Conservation (phyloP, 768 basidiomycete species). For the Boletales sp. region DNA sequence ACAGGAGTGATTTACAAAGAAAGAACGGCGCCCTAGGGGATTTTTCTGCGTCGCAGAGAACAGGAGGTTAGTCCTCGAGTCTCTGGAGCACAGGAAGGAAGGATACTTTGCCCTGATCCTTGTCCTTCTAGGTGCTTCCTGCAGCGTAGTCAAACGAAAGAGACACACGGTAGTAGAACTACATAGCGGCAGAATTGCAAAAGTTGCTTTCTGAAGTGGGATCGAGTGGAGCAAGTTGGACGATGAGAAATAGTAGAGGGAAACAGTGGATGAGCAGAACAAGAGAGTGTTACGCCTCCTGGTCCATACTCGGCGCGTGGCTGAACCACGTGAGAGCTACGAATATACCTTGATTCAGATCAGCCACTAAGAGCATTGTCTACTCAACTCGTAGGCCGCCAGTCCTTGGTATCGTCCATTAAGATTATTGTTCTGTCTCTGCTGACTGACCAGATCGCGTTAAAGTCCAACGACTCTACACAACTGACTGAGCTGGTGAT, state of each 20-base stretch:
- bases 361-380: conserved; percentile 13
- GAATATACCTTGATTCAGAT: conserved; percentile 18
- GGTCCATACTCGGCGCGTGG: conserved; percentile 29
- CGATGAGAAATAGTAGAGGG: conserved; percentile 29
- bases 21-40: neutral
- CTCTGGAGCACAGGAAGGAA: conserved; percentile 6
- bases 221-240: conserved; percentile 15
- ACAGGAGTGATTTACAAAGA: neutral
- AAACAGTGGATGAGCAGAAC: conserved; percentile 30
- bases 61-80: conserved; percentile 8
- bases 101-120: conserved; percentile 27
- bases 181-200: neutral
- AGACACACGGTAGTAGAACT: neutral
- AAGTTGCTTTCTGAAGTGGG: conserved; percentile 4
- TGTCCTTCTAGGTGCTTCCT: conserved; percentile 1
- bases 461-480: neutral
- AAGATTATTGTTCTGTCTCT: neutral
- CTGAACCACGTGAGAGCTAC: conserved; percentile 28
- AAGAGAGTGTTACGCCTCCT: conserved; percentile 32
- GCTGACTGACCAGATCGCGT: neutral
- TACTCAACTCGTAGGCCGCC: neutral
- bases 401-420: neutral
- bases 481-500: neutral
- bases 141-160: neutral
- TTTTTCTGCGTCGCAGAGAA: neutral